phyloP scores from a whole-genome alignment of 345 rosid species.

The Turnera subulata region DNA sequence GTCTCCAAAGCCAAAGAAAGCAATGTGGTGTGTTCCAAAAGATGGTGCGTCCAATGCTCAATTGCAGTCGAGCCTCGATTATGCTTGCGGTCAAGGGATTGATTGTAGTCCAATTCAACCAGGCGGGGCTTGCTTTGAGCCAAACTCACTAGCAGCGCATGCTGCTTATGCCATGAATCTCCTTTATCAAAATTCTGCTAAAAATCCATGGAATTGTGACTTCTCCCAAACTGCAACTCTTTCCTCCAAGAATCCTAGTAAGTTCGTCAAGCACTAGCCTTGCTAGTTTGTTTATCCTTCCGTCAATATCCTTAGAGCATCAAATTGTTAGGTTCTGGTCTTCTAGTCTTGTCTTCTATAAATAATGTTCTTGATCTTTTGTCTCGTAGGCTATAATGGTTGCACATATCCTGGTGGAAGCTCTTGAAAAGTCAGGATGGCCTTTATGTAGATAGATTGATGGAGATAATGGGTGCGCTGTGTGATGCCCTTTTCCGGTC shows the following conservation, averaged over 20 bases:
- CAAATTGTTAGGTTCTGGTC: no score
- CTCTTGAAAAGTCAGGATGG: constrained; percentile 3
- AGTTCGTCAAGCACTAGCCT: neutral
- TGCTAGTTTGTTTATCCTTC: no score
- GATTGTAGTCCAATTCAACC: constrained; percentile 62
- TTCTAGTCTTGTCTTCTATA: no score
- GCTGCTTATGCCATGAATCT: constrained; percentile 82
- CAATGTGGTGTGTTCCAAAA: constrained; percentile 68
- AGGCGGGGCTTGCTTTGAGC: constrained; percentile 75
- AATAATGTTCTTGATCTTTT: neutral
- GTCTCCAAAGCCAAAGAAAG: constrained; percentile 32
- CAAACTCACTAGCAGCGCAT: constrained; percentile 59
- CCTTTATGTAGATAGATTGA: neutral
- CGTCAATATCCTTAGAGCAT: neutral
- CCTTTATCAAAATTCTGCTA: constrained; percentile 51
- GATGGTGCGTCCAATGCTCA: constrained; percentile 43
- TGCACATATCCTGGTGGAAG: constrained; percentile 42
- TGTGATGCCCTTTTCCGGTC: no score
- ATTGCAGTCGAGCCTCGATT: constrained; percentile 72
- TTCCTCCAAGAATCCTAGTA: constrained; percentile 15
- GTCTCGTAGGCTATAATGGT: constrained; percentile 29
- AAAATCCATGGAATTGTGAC: constrained; percentile 57
- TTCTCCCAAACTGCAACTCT: constrained; percentile 62
- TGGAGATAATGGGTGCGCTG: no score
- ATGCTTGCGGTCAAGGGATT: constrained; percentile 57